Base-by-base conservation (phyloP, 116 monocot genomes). In the Trichopus zeylanicus region DNA sequence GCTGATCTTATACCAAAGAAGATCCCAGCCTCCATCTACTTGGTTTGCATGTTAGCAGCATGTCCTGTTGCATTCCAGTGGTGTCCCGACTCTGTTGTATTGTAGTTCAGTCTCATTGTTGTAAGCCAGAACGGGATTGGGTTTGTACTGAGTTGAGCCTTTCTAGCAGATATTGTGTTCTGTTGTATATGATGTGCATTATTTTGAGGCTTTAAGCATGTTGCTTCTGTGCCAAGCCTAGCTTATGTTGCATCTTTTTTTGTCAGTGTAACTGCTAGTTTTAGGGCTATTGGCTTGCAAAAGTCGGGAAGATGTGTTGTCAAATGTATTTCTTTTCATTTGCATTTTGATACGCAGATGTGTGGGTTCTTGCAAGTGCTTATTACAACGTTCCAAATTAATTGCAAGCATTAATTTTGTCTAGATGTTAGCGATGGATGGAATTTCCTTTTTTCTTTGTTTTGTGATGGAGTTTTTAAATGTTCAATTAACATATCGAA, bases 131-230 rank as follows among this genome's bases (percentile, higher is more conserved):
- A 31, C 29, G 37, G n/a, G 8, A 37, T 56, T 56, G 55, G 55
- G 55, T 8, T 22, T 56, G 55, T 27, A 56, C 30, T 56, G 10
- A 26, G 28, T 13, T 55, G 21, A 16, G 29, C 56, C 31, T 56
- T 24, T n/a, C 5, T 59, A 13, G 39, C 29, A 22, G 35, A 56
- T 42, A 48, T 53, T 27, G 38, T 56, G 56, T 57, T 57, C 37
- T 78, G 53, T 78, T 73, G 70, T 70, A 70, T 60, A 78, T 72
- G 68, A 68, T 78, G 73, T 78, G 68, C 64, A 73, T 73, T 68
- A 34, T 63, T 34, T 67, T 66, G 32, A 19, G 20, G 20, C 2
- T 31, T 15, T 20, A 19, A 18, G 56, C 30, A 16, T 42, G 42
- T 42, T 0, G 42, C 0, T 42, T 13, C 13, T 42, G 42, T n/a